phyloP scores from a whole-genome alignment of 2,329 filamentous ascomycete genomes.

The Hypoxylon sp. region DNA sequence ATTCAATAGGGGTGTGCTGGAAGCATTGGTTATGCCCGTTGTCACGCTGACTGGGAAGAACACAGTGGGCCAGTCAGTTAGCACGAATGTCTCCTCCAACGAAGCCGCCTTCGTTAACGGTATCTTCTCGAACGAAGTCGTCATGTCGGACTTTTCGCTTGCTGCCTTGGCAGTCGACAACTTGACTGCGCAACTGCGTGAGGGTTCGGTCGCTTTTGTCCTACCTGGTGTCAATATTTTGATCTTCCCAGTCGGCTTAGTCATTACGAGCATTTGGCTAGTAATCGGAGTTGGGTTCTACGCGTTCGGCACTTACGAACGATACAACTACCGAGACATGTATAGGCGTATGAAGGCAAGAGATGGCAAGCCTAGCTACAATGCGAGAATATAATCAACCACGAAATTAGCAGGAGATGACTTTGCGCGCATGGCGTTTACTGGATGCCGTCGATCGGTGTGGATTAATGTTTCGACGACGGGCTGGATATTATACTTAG shows the following conservation, averaged over 20 bases:
- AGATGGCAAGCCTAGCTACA: slow-evolving; percentile 54
- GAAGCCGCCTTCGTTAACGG: slow-evolving; percentile 80
- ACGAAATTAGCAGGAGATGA: neutral
- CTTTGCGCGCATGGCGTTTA: slow-evolving; percentile 28
- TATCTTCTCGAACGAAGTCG: slow-evolving; percentile 73
- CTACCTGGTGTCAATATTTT: slow-evolving; percentile 77
- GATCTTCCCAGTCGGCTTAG: slow-evolving; percentile 78
- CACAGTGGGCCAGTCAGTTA: slow-evolving; percentile 65
- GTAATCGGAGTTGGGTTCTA: slow-evolving; percentile 69
- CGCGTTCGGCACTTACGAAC: slow-evolving; percentile 75
- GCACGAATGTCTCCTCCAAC: slow-evolving; percentile 76
- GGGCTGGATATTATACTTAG: slow-evolving; percentile 29
- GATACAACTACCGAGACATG: slow-evolving; percentile 75
- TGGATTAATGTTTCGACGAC: slow-evolving; percentile 31
- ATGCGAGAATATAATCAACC: slow-evolving; percentile 44
- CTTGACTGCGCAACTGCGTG: slow-evolving; percentile 61
- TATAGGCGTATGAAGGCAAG: slow-evolving; percentile 68
- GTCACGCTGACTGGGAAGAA: slow-evolving; percentile 75
- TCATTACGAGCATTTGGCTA: slow-evolving; percentile 76
- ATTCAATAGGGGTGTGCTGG: slow-evolving; percentile 66
- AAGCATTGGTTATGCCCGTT: slow-evolving; percentile 76
- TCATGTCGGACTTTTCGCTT: slow-evolving; percentile 65
- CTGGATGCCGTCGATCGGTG: slow-evolving; percentile 53
- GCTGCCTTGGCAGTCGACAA: slow-evolving; percentile 67
- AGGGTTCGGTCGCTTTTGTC: slow-evolving; percentile 74